Evolutionary conservation across 495 filamentous ascomycete species (phyloP).

Genomic region (Niebla homalea): DNA sequence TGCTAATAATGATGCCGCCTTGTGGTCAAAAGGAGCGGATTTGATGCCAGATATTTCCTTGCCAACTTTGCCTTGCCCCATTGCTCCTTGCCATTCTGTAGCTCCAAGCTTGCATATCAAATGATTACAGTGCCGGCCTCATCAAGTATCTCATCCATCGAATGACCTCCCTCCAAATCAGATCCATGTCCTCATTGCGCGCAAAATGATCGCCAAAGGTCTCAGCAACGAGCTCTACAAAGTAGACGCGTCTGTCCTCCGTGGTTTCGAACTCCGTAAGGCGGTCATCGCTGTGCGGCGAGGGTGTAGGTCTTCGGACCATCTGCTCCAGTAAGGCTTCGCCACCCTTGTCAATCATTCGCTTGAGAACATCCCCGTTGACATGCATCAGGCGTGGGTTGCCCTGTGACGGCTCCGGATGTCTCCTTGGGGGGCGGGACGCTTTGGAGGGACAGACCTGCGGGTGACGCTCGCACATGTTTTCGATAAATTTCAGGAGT

Average conservation of each 20-base stretch:
- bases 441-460: conserved; percentile 28
- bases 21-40: background rate
- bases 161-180: conserved; percentile 19
- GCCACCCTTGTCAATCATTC: conserved; percentile 35
- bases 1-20: background rate
- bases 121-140: conserved; percentile 1
- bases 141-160: conserved; percentile 24
- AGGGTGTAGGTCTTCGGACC: conserved; percentile 13
- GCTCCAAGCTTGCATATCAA: background rate
- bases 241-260: conserved; percentile 15
- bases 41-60: background rate
- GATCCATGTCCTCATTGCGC: conserved; percentile 8
- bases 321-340: conserved; percentile 31
- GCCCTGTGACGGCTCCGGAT: conserved; percentile 22
- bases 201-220: conserved; percentile 11
- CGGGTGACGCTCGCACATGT: conserved; percentile 34
- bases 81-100: too few species aligned
- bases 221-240: conserved; percentile 19
- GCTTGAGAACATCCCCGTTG: conserved; percentile 51
- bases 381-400: conserved; percentile 41
- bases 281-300: conserved; percentile 12
- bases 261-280: conserved; percentile 10
- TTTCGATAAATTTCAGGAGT: conserved; percentile 51
- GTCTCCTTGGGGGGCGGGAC: conserved; percentile 13
- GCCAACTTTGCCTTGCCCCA: background rate